Conservation (phyloP, 177 flowering plant species). For the Vitis hybrid region DNA sequence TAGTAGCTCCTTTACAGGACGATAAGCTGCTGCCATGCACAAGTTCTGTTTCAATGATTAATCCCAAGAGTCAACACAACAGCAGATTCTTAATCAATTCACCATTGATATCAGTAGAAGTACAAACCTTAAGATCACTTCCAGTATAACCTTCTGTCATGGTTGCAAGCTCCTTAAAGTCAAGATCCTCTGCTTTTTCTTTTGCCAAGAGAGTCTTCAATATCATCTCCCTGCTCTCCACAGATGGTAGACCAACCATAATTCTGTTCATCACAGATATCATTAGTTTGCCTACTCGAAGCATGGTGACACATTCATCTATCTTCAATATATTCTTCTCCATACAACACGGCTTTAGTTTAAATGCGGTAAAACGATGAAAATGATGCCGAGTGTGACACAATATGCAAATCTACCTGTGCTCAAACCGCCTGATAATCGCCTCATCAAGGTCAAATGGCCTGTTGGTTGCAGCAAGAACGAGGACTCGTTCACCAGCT, state of each 20-base stretch:
- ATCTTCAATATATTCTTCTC: background rate
- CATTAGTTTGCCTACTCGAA: no score
- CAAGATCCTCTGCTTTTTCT: conserved; percentile 38
- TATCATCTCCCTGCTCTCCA: conserved; percentile 49
- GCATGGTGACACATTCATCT: background rate
- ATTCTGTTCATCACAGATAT: conserved; percentile 25
- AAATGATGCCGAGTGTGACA: no score
- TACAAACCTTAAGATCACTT: conserved; percentile 53
- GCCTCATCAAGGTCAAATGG: conserved; percentile 67
- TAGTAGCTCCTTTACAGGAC: conserved; percentile 89
- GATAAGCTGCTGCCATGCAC: conserved; percentile 90
- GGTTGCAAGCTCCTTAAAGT: conserved; percentile 45
- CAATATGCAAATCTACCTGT: conserved; percentile 30
- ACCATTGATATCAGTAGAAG: background rate
- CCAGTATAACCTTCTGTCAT: conserved; percentile 59
- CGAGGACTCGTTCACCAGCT: conserved; percentile 47
- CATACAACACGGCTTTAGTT: no score
- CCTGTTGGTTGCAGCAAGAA: conserved; percentile 60
- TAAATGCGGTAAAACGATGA: no score
- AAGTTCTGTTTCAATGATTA: conserved; percentile 63
- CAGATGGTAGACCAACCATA: conserved; percentile 55
- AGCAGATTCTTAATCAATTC: background rate
- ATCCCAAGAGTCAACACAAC: background rate
- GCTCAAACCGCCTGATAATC: conserved; percentile 56
- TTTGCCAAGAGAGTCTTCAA: conserved; percentile 46